phyloP scores from a whole-genome alignment of 2,329 filamentous ascomycete genomes.

The Aquanectria penicillioides region DNA sequence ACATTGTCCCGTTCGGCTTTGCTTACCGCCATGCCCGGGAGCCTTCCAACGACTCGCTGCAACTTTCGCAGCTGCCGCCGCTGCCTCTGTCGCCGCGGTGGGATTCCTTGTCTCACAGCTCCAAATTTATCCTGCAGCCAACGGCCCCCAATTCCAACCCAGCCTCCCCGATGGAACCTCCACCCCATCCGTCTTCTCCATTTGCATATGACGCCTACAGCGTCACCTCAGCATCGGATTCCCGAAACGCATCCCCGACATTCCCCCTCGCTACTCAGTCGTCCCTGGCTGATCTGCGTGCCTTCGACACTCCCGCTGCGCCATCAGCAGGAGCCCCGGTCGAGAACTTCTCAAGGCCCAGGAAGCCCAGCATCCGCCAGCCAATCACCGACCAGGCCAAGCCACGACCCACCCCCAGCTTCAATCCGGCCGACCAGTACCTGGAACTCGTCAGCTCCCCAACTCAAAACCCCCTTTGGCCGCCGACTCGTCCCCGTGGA shows the following conservation, averaged over 20 bases:
- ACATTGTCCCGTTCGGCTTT: constrained; percentile 36
- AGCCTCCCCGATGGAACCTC: constrained; percentile 39
- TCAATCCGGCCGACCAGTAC: constrained; percentile 44
- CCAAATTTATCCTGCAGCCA: constrained; percentile 41
- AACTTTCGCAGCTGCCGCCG: constrained; percentile 45
- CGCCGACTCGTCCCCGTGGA: constrained; percentile 51
- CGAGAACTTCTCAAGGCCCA: constrained; percentile 69
- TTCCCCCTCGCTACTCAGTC: constrained; percentile 44
- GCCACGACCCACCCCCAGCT: constrained; percentile 42
- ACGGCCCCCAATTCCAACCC: constrained; percentile 30
- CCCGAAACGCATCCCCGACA: constrained; percentile 44
- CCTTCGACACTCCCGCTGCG: constrained; percentile 51
- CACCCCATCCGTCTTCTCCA: constrained; percentile 39
- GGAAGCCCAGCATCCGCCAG: constrained; percentile 63
- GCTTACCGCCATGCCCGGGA: constrained; percentile 33
- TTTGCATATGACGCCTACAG: constrained; percentile 37
- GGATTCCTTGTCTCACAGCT: constrained; percentile 51
- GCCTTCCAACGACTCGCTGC: constrained; percentile 34
- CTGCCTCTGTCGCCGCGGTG: constrained; percentile 55
- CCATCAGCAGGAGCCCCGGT: constrained; percentile 54
- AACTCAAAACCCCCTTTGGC: constrained; percentile 50
- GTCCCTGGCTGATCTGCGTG: constrained; percentile 47
- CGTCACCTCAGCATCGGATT: constrained; percentile 31
- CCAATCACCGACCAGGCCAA: constrained; percentile 48
- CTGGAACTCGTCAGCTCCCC: constrained; percentile 42